Conservation (phyloP, 2,329 filamentous ascomycete species). For the Aspergillaceae sp. region DNA sequence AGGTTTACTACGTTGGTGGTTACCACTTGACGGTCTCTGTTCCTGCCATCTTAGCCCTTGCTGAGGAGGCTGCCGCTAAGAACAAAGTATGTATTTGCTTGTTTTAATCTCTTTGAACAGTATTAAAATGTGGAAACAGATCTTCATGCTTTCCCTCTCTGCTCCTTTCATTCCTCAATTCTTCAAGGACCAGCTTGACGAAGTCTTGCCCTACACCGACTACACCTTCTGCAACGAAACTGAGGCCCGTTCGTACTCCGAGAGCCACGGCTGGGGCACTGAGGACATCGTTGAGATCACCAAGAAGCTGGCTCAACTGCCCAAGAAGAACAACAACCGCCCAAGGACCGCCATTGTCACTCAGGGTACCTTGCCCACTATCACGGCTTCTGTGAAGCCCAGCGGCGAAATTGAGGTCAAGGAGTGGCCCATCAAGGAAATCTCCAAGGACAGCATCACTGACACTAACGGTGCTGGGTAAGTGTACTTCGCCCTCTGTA, state of each 20-base stretch:
- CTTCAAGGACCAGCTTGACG: conserved; percentile 93
- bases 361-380: conserved; percentile 83
- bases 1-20: conserved; percentile 87
- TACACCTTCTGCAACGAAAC: conserved; percentile 96
- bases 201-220: conserved; percentile 83
- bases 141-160: conserved; percentile 81
- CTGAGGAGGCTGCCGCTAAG: conserved; percentile 75
- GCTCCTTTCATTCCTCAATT: conserved; percentile 95
- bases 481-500: conserved; percentile 14
- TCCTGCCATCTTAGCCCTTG: conserved; percentile 79
- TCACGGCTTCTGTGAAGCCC: conserved; percentile 67
- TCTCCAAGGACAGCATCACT: conserved; percentile 69
- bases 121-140: conserved; percentile 25
- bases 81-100: conserved; percentile 57
- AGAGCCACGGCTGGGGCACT: conserved; percentile 65
- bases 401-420: conserved; percentile 57
- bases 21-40: conserved; percentile 97
- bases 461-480: conserved; percentile 90
- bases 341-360: conserved; percentile 85
- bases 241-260: conserved; percentile 80
- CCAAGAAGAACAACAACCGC: conserved; percentile 82
- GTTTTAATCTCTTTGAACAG: background rate
- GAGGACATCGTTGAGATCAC: conserved; percentile 79
- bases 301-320: conserved; percentile 72
- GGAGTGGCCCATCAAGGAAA: conserved; percentile 72